Evolutionary conservation across 148 eudicot genomes (phyloP), one percentile per base, ranked within the genome.

Genomic region (Rhododendron molle): DNA sequence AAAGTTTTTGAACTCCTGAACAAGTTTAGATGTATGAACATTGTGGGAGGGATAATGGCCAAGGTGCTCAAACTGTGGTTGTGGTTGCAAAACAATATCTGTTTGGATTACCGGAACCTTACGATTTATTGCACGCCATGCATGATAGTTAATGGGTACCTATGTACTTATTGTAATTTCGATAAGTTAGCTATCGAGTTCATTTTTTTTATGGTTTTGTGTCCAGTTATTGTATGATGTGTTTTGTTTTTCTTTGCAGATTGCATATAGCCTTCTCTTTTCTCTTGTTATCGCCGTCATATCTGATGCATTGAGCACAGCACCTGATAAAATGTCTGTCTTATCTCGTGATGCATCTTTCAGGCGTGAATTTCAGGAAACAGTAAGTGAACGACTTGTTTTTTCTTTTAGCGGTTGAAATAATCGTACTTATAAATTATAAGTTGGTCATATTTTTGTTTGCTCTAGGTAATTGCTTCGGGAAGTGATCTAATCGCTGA

Each of bases 281-380:
- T 92, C 96, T 86, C 92, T 97, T 83, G 92, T 95, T 72, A 92
- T 97, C 62, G 93, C 98, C 84, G 90, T 97, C 80, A 89, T 93
- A 83, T 97, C 99, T 32, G 99, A 97, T 92, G 99, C 97, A 54
- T 87, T 97, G 87, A 91, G 96, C 86, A 87, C 96, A 83, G 87
- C 87, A 49, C 94, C 98, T 12, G 98, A 94, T 84, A 93, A 91
- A 88, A 89, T 38, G 52, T 88, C 98, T 76, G 86, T 90, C 82
- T 91, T 97, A 67, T 91, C 98, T 69, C 88, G 58, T 26, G 98
- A 97, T 92, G 87, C 91, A 73, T 92, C 98, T 80, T 97, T 97
- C 87, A 94, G 95, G 91, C 93, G 87, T 85, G 94, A 95, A 85
- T 97, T 95, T 90, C 96, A 95, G 85, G 95, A 94, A 83, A 89